A percentile compares a stretch with the other conserved stretches of the same genome.
Evolutionary conservation across 176 grass and related monocot genomes (phyloP).

Genomic region (Oryza meyeriana): DNA sequence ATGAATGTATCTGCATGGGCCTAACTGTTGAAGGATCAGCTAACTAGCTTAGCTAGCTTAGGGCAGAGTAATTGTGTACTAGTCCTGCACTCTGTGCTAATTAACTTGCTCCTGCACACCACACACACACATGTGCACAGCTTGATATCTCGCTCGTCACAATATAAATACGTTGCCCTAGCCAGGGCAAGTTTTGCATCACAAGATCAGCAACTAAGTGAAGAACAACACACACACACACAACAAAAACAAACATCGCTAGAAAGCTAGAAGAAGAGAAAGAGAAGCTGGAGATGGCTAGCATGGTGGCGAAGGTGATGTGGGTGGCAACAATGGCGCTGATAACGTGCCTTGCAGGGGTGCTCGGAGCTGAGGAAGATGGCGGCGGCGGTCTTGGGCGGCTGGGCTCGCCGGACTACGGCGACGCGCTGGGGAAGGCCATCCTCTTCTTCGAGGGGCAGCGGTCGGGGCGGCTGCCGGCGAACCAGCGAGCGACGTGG

Average conservation of each 20-base stretch:
- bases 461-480: constrained; percentile 42
- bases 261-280: background rate
- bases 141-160: background rate
- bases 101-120: background rate
- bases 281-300: background rate
- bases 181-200: constrained; percentile 14
- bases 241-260: background rate
- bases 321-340: constrained; percentile 18
- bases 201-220: background rate
- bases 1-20: background rate
- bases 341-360: constrained; percentile 8
- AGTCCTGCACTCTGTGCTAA: constrained; percentile 10
- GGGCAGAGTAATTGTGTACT: constrained; percentile 4
- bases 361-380: background rate
- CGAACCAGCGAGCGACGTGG: constrained; percentile 43
- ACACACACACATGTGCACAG: background rate
- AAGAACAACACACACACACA: background rate
- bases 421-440: constrained; percentile 36
- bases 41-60: background rate
- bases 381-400: background rate
- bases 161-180: constrained; percentile 37
- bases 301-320: constrained; percentile 20
- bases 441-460: constrained; percentile 66
- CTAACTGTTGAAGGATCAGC: background rate
- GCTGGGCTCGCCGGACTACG: constrained; percentile 39